These are phyloP conservation scores for Pseudozyma sp. DNA, from an alignment of 1,284 basidiomycete genomes.

Conservation along the genomic window DNA sequence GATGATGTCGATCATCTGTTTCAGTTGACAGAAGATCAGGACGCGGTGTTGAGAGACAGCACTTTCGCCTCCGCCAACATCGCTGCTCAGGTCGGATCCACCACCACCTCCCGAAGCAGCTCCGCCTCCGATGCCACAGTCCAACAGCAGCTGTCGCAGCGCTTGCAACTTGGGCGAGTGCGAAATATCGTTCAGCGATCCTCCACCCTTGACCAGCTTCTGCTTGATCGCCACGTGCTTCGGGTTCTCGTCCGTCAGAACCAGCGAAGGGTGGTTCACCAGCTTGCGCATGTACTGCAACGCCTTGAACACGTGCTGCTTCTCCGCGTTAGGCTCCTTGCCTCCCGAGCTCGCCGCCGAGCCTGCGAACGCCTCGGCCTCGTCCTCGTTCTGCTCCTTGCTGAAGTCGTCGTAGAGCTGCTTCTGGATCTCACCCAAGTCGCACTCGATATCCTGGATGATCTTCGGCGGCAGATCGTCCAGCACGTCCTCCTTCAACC, in stretches of 20 bases:
- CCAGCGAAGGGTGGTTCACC: constrained; percentile 88
- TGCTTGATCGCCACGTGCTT: constrained; percentile 75
- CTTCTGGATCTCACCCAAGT: constrained; percentile 76
- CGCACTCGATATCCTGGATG: constrained; percentile 99
- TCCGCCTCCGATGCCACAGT: constrained; percentile 88
- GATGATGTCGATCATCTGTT: constrained; percentile 98
- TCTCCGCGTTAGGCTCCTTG: constrained; percentile 69
- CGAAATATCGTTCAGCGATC: constrained; percentile 79
- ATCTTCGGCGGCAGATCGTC: constrained; percentile 98
- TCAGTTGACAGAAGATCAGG: constrained; percentile 98
- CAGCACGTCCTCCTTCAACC: constrained; percentile 96
- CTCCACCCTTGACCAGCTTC: constrained; percentile 71
- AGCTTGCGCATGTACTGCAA: constrained; percentile 96
- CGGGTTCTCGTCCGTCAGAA: constrained; percentile 54
- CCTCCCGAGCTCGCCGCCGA: constrained; percentile 71
- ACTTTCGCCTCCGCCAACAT: constrained; percentile 71
- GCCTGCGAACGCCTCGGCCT: constrained; percentile 66
- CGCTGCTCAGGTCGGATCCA: constrained; percentile 1
- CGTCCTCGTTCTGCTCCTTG: constrained; percentile 74
- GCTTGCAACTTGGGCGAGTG: constrained; percentile 96
- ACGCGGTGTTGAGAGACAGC: constrained; percentile 92
- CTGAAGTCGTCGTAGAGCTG: constrained; percentile 84
- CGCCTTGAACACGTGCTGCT: constrained; percentile 71
- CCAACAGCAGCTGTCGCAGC: constrained; percentile 67
- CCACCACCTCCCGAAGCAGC: constrained; percentile 69